Evolutionary conservation across 2,329 filamentous ascomycete genomes (phyloP).

Genomic region (Colletotrichum cuscutae): DNA sequence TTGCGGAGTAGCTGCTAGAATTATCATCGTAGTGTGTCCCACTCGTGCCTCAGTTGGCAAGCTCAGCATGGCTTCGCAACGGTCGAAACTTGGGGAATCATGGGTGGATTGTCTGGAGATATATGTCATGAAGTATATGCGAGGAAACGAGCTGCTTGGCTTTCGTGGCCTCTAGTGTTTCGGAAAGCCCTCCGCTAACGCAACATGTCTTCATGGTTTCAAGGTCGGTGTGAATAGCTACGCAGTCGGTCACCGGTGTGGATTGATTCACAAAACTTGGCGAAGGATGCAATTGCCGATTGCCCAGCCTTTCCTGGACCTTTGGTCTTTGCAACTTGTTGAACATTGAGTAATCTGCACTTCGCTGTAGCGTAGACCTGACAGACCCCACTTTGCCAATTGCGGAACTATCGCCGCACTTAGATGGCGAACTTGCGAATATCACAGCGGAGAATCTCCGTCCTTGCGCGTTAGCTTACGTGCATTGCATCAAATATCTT

Average conservation of each 20-base stretch:
- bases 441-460: not conserved
- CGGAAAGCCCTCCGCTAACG: too few relatives aligned
- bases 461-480: not conserved
- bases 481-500: not conserved
- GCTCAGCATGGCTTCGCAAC: not conserved
- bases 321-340: not conserved
- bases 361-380: not conserved
- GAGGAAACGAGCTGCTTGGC: too few relatives aligned
- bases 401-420: constrained; percentile 25
- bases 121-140: not conserved
- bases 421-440: not conserved
- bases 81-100: not conserved
- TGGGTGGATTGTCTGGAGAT: not conserved
- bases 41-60: not conserved
- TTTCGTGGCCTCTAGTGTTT: too few relatives aligned
- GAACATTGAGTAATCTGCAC: not conserved
- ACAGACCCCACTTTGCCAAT: not conserved
- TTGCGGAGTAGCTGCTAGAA: too few relatives aligned
- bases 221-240: not conserved
- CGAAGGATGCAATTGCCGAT: not conserved
- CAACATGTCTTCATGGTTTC: not conserved
- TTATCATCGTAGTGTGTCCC: too few relatives aligned
- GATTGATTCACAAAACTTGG: not conserved
- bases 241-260: not conserved
- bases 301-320: not conserved